Base-by-base conservation (phyloP, 768 basidiomycete genomes). In the Naganishia antarctica region DNA sequence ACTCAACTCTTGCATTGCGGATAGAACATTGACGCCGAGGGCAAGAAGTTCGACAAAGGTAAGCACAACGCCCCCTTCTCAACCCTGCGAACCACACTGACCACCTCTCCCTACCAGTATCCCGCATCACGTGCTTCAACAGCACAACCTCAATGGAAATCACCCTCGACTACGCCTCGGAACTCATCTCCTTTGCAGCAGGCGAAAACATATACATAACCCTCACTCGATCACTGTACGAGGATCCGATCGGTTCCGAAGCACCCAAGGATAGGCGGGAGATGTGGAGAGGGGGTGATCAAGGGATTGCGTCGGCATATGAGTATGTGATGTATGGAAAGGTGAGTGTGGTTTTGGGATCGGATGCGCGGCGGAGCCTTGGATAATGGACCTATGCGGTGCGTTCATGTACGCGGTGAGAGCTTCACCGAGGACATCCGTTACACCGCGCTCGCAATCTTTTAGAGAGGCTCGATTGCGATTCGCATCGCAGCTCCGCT, bases 321-420 rank as follows among this genome's bases (percentile, higher is more conserved):
- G 93, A 97, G 73, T 99, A 98, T 81, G 94, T 99, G 69, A 97
- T 97, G 92, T 92, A 90, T 76, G 94, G 94, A 32, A 98, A 93
- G 86, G 91, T 93, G 69, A 69, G 80, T 70, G 31, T 34, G 28
- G 43, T 13, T 26, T 43, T 23, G n/a, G n/a, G n/a, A n/a, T n/a
- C 32, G 40, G 21, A 43, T 5, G 12, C 34, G 4, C 12, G 4
- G 25, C 9, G 21, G 32, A 28, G n/a, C 6, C 9, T 26, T 15
- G 32, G 21, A 1, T 58, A 34, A n/a, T n/a, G n/a, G n/a, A n/a
- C n/a, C n/a, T n/a, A n/a, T n/a, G n/a, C n/a, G n/a, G n/a, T n/a
- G n/a, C n/a, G n/a, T n/a, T n/a, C n/a, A n/a, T n/a, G n/a, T n/a
- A n/a, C n/a, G n/a, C n/a, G n/a, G n/a, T n/a, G n/a, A n/a, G n/a